Evolutionary conservation across 2,329 filamentous ascomycete genomes (phyloP), one percentile per base, ranked within the genome.

Genomic region (Ilyonectria mors-panacis): DNA sequence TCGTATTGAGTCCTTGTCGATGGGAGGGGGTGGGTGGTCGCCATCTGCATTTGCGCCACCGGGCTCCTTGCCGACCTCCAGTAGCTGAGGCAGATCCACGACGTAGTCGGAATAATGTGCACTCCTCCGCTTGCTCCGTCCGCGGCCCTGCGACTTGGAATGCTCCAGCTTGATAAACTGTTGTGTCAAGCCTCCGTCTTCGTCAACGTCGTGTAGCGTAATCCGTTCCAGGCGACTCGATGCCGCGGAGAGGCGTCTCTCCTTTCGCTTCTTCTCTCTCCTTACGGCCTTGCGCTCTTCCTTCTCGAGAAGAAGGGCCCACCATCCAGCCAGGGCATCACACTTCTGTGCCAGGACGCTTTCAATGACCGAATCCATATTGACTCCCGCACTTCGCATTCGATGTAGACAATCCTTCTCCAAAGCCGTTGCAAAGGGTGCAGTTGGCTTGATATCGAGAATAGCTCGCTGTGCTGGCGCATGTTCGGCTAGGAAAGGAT

Each of bases 291-390:
- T 99, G 9, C 94, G 90, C 78, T 94, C 90, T 78, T 99, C 96
- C 79, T 98, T 99, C 77, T 98, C 96, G 10, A 98, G 90, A 44
- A 99, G 83, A 30, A 99, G 82, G 3, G 94, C 93, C 96, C 96
- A 99, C 96, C 96, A 99, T 6, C 96, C 96, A 57, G 94, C 94
- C 55, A 99, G 84, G 6, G 92, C 88, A 81, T 99, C 95, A 77
- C 96, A 98, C 71, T 94, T 89, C 78, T 97, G 94, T 4, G 94
- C 90, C 39, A 97, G 81, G 3, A 99, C 96, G 75, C 96, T 97
- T 78, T 98, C 95, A 70, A 98, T 95, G 8, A 99, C 94, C 67
- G 92, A 88, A 78, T 99, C 96, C 65, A 97, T 96, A 76, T 98
- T 93, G 26, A 98, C 94, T 0, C 96, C 96, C 6, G 96, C 94